Base-by-base conservation (phyloP, 139 green algal species). In the Chara braunii region DNA sequence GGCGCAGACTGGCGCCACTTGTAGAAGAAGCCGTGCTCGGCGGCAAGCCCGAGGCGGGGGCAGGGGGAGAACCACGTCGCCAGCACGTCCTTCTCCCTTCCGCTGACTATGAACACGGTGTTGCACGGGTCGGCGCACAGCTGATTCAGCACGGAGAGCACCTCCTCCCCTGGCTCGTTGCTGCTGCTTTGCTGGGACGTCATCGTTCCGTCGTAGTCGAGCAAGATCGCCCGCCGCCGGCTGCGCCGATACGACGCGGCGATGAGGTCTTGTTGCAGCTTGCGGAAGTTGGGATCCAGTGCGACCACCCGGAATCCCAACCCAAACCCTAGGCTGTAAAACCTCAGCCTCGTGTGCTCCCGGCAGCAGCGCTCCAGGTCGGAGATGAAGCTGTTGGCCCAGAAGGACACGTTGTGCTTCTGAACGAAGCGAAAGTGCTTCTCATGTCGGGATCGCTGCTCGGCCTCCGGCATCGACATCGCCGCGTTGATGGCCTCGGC, bases 121-220 rank as follows among this genome's bases (percentile, higher is more conserved):
- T 97, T 97, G 64, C 32, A 32, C 0, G 78, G 56, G 77, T 97
- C 88, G 5, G 60, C 63, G 9, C 69, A 82, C 24, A 98, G 81
- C 30, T 40, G 69, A 2, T 64, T 52, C 50, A 98, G 77, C 14
- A 72, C 60, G 36, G 64, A 61, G 58, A 88, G 57, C 37, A 90
- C 71, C 9, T 81, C 71, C 1, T 64, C 42, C 1, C 43, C 53
- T 32, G 85, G 87, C 4, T 64, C 65, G 36, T 56, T 69, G 51
- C 76, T 77, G 66, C 89, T 84, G 53, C 61, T 22, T 56, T 68
- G 55, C 65, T 74, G 65, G 43, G 78, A 60, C 36, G 91, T 86
- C 22, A 98, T 86, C 7, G 92, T 98, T 58, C 92, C 92, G 74
- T 98, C 92, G 64, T 99, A 96, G 78, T 99, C 92, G 37, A 98